Evolutionary conservation across 805 yeast genomes (phyloP), one percentile per base, ranked within the genome.

Genomic region (Tetrapisispora namnaoensis): DNA sequence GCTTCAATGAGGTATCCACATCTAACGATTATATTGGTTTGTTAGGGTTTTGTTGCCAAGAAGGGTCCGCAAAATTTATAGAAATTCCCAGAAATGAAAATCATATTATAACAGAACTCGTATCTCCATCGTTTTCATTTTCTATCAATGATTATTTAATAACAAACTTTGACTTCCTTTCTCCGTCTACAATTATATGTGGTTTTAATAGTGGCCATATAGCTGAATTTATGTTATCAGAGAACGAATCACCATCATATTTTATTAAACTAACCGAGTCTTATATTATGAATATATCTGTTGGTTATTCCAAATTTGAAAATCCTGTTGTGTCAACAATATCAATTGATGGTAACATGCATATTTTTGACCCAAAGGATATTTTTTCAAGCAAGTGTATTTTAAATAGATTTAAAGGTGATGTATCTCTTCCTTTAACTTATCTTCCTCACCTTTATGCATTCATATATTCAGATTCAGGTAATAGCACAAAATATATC

Each of bases 181-280:
- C 71, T 10, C 56, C 69, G 5, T 65, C 68, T 2, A 67, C 59
- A 13, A 60, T 84, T 1, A 60, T 82, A 2, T 77, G 79, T 30
- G 91, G 90, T 0, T 73, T 78, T 5, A 61, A 70, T 2, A 74
- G 77, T 47, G 93, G 93, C 0, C 68, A 67, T 30, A 63, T 84
- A 10, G 80, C 79, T 0, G 88, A 82, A 56, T 81, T 73, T 50
- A 67, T 71, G 11, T 55, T 79, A 1, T 37, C 55, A 2, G 63
- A 63, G 8, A 50, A 54, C 0, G 49, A 45, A 2, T 20, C 48
- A 0, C 79, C 79, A 0, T 66, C 73, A 1, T 71, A 52, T 49
- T 60, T 69, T 24, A 56, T 60, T 27, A 73, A 70, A 21, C 49
- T 73, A 4, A 74, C 70, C 47, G 62, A 66, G 3, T 66, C 72